A percentile compares a stretch with the other conserved stretches of the same genome.
Conservation (phyloP, 2,329 filamentous ascomycete genomes). For the Phialemonium atrogriseum region DNA sequence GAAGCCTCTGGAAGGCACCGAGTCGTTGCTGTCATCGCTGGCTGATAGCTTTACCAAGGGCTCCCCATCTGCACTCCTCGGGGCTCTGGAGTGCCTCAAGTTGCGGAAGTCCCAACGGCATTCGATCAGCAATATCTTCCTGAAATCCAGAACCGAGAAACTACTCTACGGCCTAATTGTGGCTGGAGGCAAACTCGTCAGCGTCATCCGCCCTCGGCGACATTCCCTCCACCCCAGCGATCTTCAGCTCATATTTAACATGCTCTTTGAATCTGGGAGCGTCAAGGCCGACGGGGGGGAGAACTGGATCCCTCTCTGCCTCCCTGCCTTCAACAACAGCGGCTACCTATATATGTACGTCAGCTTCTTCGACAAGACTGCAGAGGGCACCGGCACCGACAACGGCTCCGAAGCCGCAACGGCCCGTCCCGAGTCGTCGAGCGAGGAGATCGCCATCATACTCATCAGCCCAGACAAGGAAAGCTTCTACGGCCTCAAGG, state of each 20-base stretch:
- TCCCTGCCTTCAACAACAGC: constrained; percentile 93
- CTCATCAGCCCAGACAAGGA: constrained; percentile 91
- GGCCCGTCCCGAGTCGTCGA: constrained; percentile 36
- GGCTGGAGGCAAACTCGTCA: constrained; percentile 85
- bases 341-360: constrained; percentile 99
- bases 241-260: constrained; percentile 95
- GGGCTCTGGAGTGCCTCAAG: constrained; percentile 87
- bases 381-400: constrained; percentile 31
- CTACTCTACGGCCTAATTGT: constrained; percentile 91
- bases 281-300: constrained; percentile 87
- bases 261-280: constrained; percentile 93
- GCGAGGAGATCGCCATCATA: constrained; percentile 75
- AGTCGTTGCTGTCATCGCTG: constrained; percentile 80
- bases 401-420: constrained; percentile 31
- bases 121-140: constrained; percentile 76
- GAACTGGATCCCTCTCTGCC: constrained; percentile 93
- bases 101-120: constrained; percentile 81
- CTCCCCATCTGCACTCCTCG: constrained; percentile 80
- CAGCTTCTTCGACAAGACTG: constrained; percentile 70
- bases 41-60: constrained; percentile 92
- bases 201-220: constrained; percentile 86
- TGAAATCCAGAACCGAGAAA: constrained; percentile 68
- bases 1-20: constrained; percentile 83
- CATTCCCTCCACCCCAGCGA: constrained; percentile 95
- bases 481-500: constrained; percentile 81